Evolutionary conservation across 352 stramenopile species (phyloP).

Genomic region (Hyaloperonospora brassicae): DNA sequence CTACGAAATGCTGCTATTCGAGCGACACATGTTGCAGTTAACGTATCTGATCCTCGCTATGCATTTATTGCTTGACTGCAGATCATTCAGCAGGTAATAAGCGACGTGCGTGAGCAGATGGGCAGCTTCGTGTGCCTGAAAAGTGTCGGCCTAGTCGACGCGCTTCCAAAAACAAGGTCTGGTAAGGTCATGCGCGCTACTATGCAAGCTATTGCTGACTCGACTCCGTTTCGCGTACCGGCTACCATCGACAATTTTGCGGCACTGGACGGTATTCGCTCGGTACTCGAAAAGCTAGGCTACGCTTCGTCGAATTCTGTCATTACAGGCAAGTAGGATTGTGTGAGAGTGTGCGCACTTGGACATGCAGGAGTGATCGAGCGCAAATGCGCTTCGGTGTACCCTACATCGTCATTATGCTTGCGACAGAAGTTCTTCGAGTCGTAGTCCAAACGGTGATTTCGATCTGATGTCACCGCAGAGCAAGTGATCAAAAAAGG

Average conservation of each 20-base stretch:
- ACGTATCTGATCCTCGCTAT: constrained; percentile 4
- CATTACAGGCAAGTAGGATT: constrained; percentile 20
- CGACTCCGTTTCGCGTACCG: constrained; percentile 31
- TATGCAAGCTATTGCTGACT: constrained; percentile 46
- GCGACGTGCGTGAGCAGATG: too few species aligned
- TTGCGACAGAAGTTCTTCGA: too few species aligned
- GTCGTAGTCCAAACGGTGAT: too few species aligned
- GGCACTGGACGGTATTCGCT: constrained; percentile 33
- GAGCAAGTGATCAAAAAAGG: too few species aligned
- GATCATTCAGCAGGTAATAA: too few species aligned
- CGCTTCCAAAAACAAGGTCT: too few species aligned
- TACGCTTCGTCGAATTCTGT: constrained; percentile 36
- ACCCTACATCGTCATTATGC: too few species aligned
- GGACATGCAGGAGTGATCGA: too few species aligned
- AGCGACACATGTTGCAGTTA: not conserved
- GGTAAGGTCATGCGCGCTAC: constrained; percentile 48
- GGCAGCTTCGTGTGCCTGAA: too few species aligned
- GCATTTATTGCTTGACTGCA: not conserved
- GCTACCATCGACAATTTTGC: constrained; percentile 46
- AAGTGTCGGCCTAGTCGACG: too few species aligned
- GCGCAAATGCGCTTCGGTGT: too few species aligned
- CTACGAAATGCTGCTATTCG: not conserved
- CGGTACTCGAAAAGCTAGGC: constrained; percentile 31
- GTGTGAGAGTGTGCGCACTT: not conserved
- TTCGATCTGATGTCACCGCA: too few species aligned